Percentiles rank a stretch among this genome's conserved stretches.
phyloP scores from a whole-genome alignment of 2,329 filamentous ascomycete genomes.

The Claviceps paspali region DNA sequence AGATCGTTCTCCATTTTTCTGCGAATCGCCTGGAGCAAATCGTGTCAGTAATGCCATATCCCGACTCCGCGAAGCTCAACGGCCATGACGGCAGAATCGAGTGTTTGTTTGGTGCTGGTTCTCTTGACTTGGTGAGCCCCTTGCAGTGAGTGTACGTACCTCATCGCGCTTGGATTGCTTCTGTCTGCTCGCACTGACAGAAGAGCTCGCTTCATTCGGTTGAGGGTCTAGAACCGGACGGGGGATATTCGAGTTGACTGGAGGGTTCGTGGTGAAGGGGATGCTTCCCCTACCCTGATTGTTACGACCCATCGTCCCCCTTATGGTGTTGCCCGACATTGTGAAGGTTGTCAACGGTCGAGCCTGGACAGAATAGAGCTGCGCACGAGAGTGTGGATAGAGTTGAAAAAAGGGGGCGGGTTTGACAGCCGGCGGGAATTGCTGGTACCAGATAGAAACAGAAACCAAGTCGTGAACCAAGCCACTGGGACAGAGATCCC shows the following conservation, averaged over 20 bases:
- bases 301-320: constrained; percentile 54
- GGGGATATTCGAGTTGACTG: constrained; percentile 49
- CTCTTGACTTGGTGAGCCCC: neutral
- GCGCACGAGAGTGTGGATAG: neutral
- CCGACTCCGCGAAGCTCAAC: neutral
- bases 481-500: neutral
- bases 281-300: constrained; percentile 41
- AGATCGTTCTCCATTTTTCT: constrained; percentile 94
- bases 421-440: neutral
- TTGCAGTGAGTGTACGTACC: constrained; percentile 41
- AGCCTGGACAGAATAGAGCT: neutral
- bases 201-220: constrained; percentile 46
- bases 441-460: constrained; percentile 1
- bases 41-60: constrained; percentile 1
- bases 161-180: constrained; percentile 98
- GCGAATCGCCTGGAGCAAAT: constrained; percentile 62
- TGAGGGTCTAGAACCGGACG: constrained; percentile 52
- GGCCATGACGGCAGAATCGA: no score
- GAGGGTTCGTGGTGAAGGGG: constrained; percentile 46
- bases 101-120: neutral
- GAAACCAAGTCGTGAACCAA: no score
- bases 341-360: constrained; percentile 7
- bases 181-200: constrained; percentile 82
- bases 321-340: constrained; percentile 48
- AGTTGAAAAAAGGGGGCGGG: neutral